Base-by-base conservation (phyloP, 2,329 filamentous ascomycete species). In the Aspergillus sp. region DNA sequence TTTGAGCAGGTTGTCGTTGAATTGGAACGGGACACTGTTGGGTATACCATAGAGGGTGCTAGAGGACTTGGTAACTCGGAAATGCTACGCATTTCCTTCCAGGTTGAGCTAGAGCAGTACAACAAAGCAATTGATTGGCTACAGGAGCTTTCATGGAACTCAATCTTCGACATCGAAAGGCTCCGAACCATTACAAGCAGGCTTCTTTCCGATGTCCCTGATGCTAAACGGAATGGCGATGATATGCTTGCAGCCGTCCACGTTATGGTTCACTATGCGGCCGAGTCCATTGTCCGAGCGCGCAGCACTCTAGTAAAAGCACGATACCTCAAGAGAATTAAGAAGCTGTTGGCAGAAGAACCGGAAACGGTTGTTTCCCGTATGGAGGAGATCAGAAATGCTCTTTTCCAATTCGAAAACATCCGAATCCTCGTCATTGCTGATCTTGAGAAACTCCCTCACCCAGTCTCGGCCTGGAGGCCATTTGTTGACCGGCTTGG, bases 1-100 rank as follows among this genome's bases (percentile, higher is more conserved):
- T 99, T 98, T 67, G 95, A 98, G 72, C 86, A 96, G 61, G 90
- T 98, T 3, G 92, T 98, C 45, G 90, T 91, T 70, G 87, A 93
- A 70, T 82, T 99, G 4, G 95, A 99, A 74, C 86, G 89, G 68
- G 93, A 98, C 66, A 98, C 95, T 0, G 87, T 98, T 57, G 88
- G 87, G 64, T 98, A 96, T 73, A 81, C 79, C 1, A 86, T 97
- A 63, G 86, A 87, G 59, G 85, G 85, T 2, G 89, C 87, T 6
- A 82, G 83, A 17, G 80, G 82, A 35, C 78, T 96, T 45, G 88
- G 90, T 35, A 92, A 96, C 70, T 83, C 87, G 0, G 93, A 99
- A 73, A 89, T 93, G 72, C 77, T 96, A 27, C 84, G 87, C 57
- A 86, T 98, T 49, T 86, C 87, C 63, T 90, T 99, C 75, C 88